Conservation (phyloP, 495 filamentous ascomycete species). For the Penicillium soppii region DNA sequence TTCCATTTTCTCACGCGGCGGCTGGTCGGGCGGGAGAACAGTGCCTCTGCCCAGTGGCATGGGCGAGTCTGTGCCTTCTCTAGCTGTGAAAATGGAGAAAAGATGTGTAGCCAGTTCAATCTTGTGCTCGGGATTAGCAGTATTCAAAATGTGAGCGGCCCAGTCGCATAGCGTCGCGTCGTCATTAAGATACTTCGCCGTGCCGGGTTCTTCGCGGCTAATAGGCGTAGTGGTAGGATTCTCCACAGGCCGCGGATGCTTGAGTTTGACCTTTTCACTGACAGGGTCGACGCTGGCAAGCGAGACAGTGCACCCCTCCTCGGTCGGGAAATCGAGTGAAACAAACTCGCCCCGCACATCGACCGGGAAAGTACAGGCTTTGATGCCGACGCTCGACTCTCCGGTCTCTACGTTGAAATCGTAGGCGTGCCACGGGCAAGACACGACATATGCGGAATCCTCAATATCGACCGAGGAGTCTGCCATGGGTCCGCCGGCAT, state of each 20-base stretch:
- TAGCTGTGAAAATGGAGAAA: constrained; percentile 42
- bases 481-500: constrained; percentile 52
- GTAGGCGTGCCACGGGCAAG: constrained; percentile 57
- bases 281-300: constrained; percentile 43
- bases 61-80: constrained; percentile 38
- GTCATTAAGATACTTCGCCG: constrained; percentile 38
- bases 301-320: constrained; percentile 17
- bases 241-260: constrained; percentile 29
- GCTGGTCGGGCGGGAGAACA: constrained; percentile 39
- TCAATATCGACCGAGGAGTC: constrained; percentile 53
- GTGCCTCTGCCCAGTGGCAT: constrained; percentile 47
- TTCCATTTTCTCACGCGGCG: constrained; percentile 44
- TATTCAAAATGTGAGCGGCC: constrained; percentile 51
- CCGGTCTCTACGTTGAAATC: constrained; percentile 58
- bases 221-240: constrained; percentile 6
- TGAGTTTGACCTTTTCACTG: constrained; percentile 51
- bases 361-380: constrained; percentile 52
- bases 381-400: constrained; percentile 54
- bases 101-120: constrained; percentile 51
- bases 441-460: constrained; percentile 53
- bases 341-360: constrained; percentile 38
- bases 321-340: constrained; percentile 29
- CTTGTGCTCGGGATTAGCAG: constrained; percentile 51
- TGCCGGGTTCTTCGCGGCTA: constrained; percentile 15
- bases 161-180: constrained; percentile 51